Base-by-base conservation (phyloP, 192 early-diverging fungal genomes). In the Funneliformis mosseae region DNA sequence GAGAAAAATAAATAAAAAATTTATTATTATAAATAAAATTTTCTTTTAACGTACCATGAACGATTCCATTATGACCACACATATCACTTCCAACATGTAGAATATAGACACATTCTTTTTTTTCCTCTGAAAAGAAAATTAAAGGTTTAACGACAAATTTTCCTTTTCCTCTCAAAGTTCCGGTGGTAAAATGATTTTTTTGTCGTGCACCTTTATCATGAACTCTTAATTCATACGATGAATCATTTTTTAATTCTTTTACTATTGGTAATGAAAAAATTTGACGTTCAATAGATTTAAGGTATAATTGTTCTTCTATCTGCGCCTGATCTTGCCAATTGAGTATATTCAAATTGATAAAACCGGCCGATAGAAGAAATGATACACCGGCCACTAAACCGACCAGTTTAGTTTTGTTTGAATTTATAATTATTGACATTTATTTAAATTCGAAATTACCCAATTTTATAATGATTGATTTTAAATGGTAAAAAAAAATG, bases 1-100 rank as follows among this genome's bases (percentile, higher is more conserved):
- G 27, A 60, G 10, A 33, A 8, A 28, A 5, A 55, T 21, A 27
- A 38, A n/a, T 4, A 8, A 38, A 39, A 7, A 38, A 10, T 18
- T 14, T 12, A 38, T 38, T 16, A 11, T 38, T 33, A 67, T 4
- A 25, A 11, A 38, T 33, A 11, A 33, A 38, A 67, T 38, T 12
- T 43, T 39, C 38, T 10, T 70, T 86, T 9, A 94, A 85, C 43
- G 92, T 94, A 48, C 95, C 95, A 78, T 96, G 95, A 59, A 92
- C 86, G 71, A 96, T 95, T 59, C 89, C 89, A 25, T 90, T 87
- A 83, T 96, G 95, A 10, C 95, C 94, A 42, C 92, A 95, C 25
- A 95, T 81, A 0, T 86, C 77, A 12, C 84, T 87, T 9, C 95
- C 95, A 33, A 95, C 72, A 82, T 96, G 94, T 21, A 90, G 42